Conservation (phyloP, 2,329 filamentous ascomycete genomes). For the Trichoderma koningii region DNA sequence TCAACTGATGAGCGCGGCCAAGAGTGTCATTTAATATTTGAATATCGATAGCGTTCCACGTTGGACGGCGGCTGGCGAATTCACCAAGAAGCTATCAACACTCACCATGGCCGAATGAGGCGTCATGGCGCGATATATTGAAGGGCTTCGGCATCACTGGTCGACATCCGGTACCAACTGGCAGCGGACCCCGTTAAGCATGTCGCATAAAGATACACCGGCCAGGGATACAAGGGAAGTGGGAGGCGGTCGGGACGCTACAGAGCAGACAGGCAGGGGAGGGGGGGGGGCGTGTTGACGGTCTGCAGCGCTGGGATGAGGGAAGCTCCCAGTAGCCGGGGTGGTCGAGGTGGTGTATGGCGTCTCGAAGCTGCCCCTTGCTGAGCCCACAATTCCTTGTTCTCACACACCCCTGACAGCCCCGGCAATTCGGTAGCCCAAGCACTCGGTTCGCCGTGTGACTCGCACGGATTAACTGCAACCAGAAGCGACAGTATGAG, state of each 20-base stretch:
- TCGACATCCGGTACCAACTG: background rate
- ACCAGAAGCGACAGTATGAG: background rate
- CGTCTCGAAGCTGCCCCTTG: slow-evolving; percentile 18
- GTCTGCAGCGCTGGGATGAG: slow-evolving; percentile 20
- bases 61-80: background rate
- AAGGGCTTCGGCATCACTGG: slow-evolving; percentile 6
- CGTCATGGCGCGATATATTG: slow-evolving; percentile 16
- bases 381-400: slow-evolving; percentile 10
- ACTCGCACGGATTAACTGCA: slow-evolving; percentile 17
- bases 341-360: slow-evolving; percentile 1
- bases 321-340: slow-evolving; percentile 16
- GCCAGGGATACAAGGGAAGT: slow-evolving; percentile 7
- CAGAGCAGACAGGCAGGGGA: background rate
- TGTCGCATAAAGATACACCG: slow-evolving; percentile 5
- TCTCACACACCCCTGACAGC: slow-evolving; percentile 15
- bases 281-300: slow-evolving; percentile 26
- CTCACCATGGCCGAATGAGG: slow-evolving; percentile 16
- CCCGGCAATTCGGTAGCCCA: slow-evolving; percentile 27
- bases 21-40: background rate
- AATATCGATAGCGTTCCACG: slow-evolving; percentile 3
- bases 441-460: slow-evolving; percentile 25
- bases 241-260: slow-evolving; percentile 21
- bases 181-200: slow-evolving; percentile 8
- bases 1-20: background rate
- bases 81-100: background rate